phyloP scores from a whole-genome alignment of 2,329 filamentous ascomycete species.

The Cadophora gregata region DNA sequence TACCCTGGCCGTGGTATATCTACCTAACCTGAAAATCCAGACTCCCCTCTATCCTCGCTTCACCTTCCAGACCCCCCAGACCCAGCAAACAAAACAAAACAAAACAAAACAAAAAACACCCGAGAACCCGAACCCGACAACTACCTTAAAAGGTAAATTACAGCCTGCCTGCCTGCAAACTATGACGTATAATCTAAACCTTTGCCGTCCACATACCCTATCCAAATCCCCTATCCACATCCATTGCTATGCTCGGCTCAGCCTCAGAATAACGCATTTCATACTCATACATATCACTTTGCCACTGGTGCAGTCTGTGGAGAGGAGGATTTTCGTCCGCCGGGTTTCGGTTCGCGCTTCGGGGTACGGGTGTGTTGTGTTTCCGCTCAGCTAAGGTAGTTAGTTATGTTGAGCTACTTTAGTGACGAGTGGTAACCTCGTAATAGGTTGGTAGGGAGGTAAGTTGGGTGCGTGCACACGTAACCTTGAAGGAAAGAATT shows the following conservation, averaged over 20 bases:
- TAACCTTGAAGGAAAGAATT: background rate
- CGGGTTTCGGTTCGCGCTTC: too few species aligned
- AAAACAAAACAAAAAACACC: background rate
- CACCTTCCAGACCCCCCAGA: constrained; percentile 4
- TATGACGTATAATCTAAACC: background rate
- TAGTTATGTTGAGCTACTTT: too few species aligned
- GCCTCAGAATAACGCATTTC: background rate
- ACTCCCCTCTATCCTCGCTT: background rate
- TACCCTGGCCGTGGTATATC: background rate
- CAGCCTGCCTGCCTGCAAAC: background rate
- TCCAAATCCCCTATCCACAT: background rate
- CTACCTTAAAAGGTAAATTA: too few species aligned
- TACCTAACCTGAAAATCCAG: background rate
- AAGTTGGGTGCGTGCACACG: background rate
- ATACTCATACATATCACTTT: constrained; percentile 5
- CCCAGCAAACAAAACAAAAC: too few species aligned
- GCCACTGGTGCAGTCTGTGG: background rate
- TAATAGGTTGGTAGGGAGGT: too few species aligned
- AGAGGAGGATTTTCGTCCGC: too few species aligned
- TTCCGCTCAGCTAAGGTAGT: too few species aligned
- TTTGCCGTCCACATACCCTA: background rate
- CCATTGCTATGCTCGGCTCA: background rate
- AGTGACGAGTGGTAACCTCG: too few species aligned
- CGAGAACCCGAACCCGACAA: background rate
- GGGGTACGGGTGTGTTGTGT: background rate